A percentile compares a stretch with the other conserved stretches of the same genome.
phyloP scores from a whole-genome alignment of 306 rosid genomes.

The Vigna nakashimae region DNA sequence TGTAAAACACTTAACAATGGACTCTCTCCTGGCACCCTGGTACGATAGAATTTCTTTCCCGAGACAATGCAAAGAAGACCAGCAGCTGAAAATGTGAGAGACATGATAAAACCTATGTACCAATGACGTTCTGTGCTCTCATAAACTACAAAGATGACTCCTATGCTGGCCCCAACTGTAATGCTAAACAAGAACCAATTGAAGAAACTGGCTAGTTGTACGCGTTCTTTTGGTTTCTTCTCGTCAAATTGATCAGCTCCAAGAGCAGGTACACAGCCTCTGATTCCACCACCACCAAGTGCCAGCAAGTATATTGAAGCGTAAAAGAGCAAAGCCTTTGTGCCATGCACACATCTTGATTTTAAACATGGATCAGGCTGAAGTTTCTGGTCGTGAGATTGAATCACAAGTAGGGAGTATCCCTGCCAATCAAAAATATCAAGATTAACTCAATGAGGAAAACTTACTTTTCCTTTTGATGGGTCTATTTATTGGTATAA shows the following conservation, averaged over 20 bases:
- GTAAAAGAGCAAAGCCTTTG: conserved; percentile 53
- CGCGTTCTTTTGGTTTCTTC: conserved; percentile 49
- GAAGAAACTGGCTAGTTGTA: conserved; percentile 58
- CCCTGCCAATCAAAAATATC: conserved; percentile 50
- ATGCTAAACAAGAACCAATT: conserved; percentile 64
- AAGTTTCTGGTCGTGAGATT: conserved; percentile 50
- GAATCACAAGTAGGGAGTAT: conserved; percentile 55
- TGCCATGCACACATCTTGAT: conserved; percentile 55
- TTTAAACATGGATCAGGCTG: conserved; percentile 58
- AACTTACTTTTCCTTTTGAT: background rate
- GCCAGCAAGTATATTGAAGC: conserved; percentile 57
- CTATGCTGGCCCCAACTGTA: conserved; percentile 55
- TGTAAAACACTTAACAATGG: conserved; percentile 55
- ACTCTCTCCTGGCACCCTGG: conserved; percentile 53
- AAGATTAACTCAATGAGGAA: background rate
- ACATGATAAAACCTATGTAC: conserved; percentile 61
- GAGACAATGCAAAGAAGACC: conserved; percentile 51
- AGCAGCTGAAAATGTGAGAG: conserved; percentile 47
- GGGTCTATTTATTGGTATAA: no score
- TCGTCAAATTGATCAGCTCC: conserved; percentile 69
- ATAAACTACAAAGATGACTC: conserved; percentile 65
- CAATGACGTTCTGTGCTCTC: conserved; percentile 49
- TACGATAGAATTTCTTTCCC: conserved; percentile 58
- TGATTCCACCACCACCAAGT: conserved; percentile 68
- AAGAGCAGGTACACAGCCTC: conserved; percentile 64